Conservation (phyloP, 345 rosid species). For the Conringia planisiliqua region DNA sequence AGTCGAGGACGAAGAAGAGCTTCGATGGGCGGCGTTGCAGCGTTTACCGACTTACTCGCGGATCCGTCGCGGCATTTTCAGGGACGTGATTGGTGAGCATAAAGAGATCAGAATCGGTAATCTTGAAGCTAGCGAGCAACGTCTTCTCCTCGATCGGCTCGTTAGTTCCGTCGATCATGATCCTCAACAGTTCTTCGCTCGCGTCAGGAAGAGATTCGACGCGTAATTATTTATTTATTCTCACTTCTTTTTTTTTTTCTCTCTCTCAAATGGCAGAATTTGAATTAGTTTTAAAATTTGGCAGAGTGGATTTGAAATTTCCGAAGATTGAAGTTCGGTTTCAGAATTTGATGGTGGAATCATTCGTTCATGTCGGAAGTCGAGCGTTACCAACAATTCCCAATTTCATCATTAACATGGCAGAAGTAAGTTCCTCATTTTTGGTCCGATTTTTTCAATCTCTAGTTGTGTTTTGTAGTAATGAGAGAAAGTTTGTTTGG, state of each 20-base stretch:
- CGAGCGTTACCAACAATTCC: slow-evolving; percentile 95
- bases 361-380: slow-evolving; percentile 91
- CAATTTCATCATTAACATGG: slow-evolving; percentile 82
- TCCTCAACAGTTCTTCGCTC: slow-evolving; percentile 77
- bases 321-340: slow-evolving; percentile 91
- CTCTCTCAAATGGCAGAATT: not conserved
- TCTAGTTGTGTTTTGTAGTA: not conserved
- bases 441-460: not conserved
- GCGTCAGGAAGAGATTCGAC: slow-evolving; percentile 70
- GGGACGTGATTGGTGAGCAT: slow-evolving; percentile 58
- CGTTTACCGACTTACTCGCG: slow-evolving; percentile 77
- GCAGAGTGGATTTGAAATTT: slow-evolving; percentile 84
- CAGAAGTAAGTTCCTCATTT: slow-evolving; percentile 55
- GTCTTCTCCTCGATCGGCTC: slow-evolving; percentile 67
- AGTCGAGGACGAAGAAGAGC: slow-evolving; percentile 71
- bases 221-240: slow-evolving; percentile 41
- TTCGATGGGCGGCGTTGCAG: slow-evolving; percentile 91
- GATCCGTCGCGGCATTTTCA: slow-evolving; percentile 74
- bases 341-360: slow-evolving; percentile 68
- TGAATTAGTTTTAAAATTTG: not conserved
- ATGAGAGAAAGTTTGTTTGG: not conserved
- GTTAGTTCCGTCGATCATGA: slow-evolving; percentile 74
- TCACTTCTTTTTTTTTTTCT: not conserved
- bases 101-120: slow-evolving; percentile 68
- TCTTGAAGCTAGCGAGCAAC: slow-evolving; percentile 66